Evolutionary conservation across 257 asterid species (phyloP).

Genomic region (Henckelia pumila): DNA sequence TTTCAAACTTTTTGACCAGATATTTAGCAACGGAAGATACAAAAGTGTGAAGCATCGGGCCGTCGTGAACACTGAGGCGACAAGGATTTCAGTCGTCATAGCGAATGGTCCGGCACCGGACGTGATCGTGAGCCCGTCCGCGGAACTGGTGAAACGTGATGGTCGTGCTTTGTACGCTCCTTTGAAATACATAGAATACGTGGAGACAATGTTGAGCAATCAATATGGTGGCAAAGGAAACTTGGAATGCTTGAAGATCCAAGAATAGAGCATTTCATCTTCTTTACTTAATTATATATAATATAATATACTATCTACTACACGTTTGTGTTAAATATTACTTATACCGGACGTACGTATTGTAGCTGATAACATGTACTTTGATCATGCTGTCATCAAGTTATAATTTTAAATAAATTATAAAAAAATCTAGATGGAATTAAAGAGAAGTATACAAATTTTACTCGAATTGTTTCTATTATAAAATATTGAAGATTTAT

Average conservation of each 20-base stretch:
- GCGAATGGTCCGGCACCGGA: slow-evolving; percentile 55
- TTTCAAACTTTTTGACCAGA: slow-evolving; percentile 14
- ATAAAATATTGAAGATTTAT: too few species aligned
- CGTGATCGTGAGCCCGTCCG: slow-evolving; percentile 43
- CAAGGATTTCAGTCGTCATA: slow-evolving; percentile 41
- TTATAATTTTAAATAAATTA: too few species aligned
- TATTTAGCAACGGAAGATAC: slow-evolving; percentile 39
- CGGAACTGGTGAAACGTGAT: slow-evolving; percentile 26
- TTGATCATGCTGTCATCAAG: too few species aligned
- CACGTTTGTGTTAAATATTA: too few species aligned
- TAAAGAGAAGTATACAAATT: too few species aligned
- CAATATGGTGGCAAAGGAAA: not conserved
- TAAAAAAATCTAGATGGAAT: too few species aligned
- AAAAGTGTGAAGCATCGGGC: slow-evolving; percentile 47
- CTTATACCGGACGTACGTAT: too few species aligned
- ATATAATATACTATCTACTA: too few species aligned
- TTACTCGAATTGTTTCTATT: too few species aligned
- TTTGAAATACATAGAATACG: slow-evolving; percentile 43
- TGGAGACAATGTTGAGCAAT: slow-evolving; percentile 21
- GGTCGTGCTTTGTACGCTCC: slow-evolving; percentile 34
- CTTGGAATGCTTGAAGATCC: not conserved
- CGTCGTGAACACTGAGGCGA: slow-evolving; percentile 30
- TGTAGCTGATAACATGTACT: too few species aligned
- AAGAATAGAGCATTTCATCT: not conserved
- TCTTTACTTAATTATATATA: too few species aligned